Evolutionary conservation across 495 filamentous ascomycete species (phyloP), one percentile per base, ranked within the genome.

Genomic region (Talaromyces nanjingensis): DNA sequence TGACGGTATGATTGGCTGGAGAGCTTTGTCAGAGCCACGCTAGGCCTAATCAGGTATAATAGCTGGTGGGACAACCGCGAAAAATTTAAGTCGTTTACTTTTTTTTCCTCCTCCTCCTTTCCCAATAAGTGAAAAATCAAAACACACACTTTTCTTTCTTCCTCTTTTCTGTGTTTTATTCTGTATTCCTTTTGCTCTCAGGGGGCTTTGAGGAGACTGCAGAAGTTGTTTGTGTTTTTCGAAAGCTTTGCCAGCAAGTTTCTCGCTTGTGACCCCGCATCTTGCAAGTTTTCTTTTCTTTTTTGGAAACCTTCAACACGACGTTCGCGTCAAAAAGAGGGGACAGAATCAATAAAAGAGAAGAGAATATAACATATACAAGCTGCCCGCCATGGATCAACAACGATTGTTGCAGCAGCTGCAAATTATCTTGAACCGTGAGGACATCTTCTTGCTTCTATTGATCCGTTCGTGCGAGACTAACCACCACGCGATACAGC

Each of bases 381-480:
- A 20, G 11, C 20, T 45, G 24, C 34, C 55, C 29, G 20, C 66
- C 71, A 92, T 92, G 89, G 88, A 91, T 76, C 83, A 90, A 69
- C 84, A 88, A 75, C 80, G 82, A 73, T 86, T 92, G 68, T 77
- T 89, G 65, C 83, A 88, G 79, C 83, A 91, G 78, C 83, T 92
- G 67, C 81, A 89, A 78, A 85, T 87, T 73, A 83, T 89, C 67
- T 83, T 91, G 68, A 84, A 89, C 65, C 89, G 89, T 91, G 77
- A 76, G 88, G 85, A 22, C 33, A 34, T 63, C 37, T 63, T 34
- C 20, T 55, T 39, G 6, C 25, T 47, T 25, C 42, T 12, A 16
- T 27, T 12, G 64, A 53, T 31, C 20, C 42, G 39, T 33, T 45
- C 20, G 45, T 42, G 62, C 33, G 25, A 61, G 42, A 65, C 37